Conservation (phyloP, 192 early-diverging fungal species). For the Pilaira anomala region DNA sequence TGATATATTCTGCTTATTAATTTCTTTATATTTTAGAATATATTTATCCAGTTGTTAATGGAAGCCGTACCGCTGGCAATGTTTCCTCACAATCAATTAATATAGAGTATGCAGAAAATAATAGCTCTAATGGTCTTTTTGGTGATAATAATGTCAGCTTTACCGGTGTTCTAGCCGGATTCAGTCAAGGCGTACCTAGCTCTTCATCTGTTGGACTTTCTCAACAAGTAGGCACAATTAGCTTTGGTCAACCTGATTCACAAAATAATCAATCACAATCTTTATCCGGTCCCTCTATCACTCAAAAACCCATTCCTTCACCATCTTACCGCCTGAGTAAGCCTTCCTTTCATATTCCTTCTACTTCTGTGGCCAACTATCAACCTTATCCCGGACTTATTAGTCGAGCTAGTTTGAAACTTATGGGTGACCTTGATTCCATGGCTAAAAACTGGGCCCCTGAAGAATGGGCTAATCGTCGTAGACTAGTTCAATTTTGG, state of each 20-base stretch:
- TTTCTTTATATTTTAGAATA: not conserved
- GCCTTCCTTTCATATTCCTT: constrained; percentile 3
- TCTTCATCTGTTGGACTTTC: not conserved
- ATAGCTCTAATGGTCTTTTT: not conserved
- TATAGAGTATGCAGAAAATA: not conserved
- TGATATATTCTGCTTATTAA: not conserved
- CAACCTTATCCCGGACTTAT: constrained; percentile 60
- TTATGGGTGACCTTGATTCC: constrained; percentile 62
- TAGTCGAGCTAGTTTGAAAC: constrained; percentile 64
- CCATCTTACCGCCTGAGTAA: not conserved
- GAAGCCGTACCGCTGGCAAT: not conserved
- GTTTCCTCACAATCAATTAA: not conserved
- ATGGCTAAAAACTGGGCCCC: constrained; percentile 64
- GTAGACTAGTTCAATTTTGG: constrained; percentile 76
- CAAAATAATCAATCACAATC: not conserved
- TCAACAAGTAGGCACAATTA: not conserved
- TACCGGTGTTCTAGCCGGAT: constrained; percentile 4
- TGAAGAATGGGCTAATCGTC: constrained; percentile 60
- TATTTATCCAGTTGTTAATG: not conserved
- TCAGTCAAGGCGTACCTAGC: not conserved
- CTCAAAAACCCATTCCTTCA: no score
- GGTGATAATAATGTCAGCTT: not conserved
- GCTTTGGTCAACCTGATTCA: not conserved
- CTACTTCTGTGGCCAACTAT: constrained; percentile 31
- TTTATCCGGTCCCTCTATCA: not conserved